Conservation (phyloP, 495 filamentous ascomycete genomes). For the Penicillium nucicola region DNA sequence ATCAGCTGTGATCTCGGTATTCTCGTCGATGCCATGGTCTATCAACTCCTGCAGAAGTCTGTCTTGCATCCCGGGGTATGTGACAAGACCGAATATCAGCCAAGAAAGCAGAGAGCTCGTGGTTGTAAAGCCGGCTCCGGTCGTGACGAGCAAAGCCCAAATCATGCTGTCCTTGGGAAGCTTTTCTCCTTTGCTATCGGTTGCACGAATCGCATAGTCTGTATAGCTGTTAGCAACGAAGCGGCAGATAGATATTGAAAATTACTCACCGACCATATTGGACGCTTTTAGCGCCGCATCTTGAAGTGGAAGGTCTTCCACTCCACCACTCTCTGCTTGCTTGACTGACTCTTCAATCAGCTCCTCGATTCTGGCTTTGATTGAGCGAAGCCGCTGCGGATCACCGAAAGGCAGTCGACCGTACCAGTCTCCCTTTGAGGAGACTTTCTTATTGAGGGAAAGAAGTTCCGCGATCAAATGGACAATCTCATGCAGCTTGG, state of each 20-base stretch:
- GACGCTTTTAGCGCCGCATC: conserved; percentile 48
- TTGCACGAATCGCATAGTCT: conserved; percentile 46
- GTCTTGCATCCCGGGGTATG: conserved; percentile 49
- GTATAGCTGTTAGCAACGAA: neutral
- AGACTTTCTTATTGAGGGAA: conserved; percentile 49
- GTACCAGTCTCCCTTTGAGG: conserved; percentile 45
- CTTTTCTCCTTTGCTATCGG: conserved; percentile 48
- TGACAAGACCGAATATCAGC: conserved; percentile 47
- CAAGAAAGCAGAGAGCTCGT: conserved; percentile 38
- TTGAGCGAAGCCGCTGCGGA: conserved; percentile 26
- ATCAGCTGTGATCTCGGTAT: conserved; percentile 29
- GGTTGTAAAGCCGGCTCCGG: conserved; percentile 25
- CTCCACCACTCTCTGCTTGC: conserved; percentile 20
- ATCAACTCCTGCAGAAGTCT: conserved; percentile 51
- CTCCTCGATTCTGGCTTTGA: conserved; percentile 16
- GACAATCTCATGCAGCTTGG: conserved; percentile 36
- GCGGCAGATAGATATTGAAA: neutral
- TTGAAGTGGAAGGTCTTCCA: conserved; percentile 40
- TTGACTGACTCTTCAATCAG: conserved; percentile 34
- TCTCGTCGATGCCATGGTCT: conserved; percentile 38
- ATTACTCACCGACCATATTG: conserved; percentile 32
- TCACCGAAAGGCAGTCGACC: conserved; percentile 50
- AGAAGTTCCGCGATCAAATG: conserved; percentile 34
- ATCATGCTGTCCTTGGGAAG: conserved; percentile 37
- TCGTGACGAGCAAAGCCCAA: conserved; percentile 22